phyloP scores from a whole-genome alignment of 2,329 filamentous ascomycete genomes.

The Hysterium pulicare region DNA sequence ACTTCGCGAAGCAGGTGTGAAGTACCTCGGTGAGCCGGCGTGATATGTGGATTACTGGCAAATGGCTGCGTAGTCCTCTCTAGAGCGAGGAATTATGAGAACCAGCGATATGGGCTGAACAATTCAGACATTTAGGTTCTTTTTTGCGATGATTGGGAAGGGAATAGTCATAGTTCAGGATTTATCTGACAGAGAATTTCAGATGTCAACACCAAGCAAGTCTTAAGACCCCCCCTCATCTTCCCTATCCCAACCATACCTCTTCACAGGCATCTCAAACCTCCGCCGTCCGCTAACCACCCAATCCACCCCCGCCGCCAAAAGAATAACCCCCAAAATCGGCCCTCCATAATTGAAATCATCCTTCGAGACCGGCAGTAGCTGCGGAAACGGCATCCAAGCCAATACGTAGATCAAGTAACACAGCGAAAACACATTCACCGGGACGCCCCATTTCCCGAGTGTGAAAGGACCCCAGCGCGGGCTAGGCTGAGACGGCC shows the following conservation, averaged over 20 bases:
- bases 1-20: no score
- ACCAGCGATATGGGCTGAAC: no score
- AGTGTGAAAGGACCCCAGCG: slow-evolving; percentile 27
- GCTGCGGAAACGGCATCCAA: slow-evolving; percentile 30
- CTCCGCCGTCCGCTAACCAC: slow-evolving; percentile 6
- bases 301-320: slow-evolving; percentile 16
- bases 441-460: slow-evolving; percentile 18
- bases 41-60: no score
- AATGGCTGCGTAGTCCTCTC: no score
- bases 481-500: not conserved
- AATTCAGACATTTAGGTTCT: no score
- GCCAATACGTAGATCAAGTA: slow-evolving; percentile 24
- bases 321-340: slow-evolving; percentile 22
- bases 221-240: no score
- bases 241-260: not conserved
- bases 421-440: slow-evolving; percentile 24
- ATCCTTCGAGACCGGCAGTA: slow-evolving; percentile 23
- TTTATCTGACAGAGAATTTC: no score
- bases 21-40: no score
- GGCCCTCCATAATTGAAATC: slow-evolving; percentile 33
- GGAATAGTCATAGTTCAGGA: no score
- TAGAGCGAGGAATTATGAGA: no score
- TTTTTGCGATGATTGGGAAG: no score
- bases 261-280: not conserved
- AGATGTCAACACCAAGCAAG: no score